phyloP scores from a whole-genome alignment of 306 rosid species.

The Quercus parvula region DNA sequence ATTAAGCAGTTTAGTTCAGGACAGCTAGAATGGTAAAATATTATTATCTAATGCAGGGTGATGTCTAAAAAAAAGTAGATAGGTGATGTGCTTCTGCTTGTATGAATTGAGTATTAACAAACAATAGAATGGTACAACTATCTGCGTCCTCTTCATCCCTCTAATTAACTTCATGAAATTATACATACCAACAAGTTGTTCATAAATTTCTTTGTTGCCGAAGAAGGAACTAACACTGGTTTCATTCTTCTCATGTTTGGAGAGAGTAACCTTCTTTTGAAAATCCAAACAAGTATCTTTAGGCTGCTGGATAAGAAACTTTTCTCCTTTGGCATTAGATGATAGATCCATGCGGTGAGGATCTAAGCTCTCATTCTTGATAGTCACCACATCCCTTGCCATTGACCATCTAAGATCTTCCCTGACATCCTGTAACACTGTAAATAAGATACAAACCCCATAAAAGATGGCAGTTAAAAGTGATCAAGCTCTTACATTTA shows the following conservation, averaged over 20 bases:
- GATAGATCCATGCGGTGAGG: constrained; percentile 18
- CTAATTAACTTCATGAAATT: constrained; percentile 4
- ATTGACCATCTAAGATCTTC: constrained; percentile 83
- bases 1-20: neutral
- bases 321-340: constrained; percentile 39
- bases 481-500: constrained; percentile 63
- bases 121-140: neutral
- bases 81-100: neutral
- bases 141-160: neutral
- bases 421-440: constrained; percentile 58
- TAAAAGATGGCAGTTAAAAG: constrained; percentile 16
- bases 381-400: constrained; percentile 75
- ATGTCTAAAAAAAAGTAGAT: too few species aligned
- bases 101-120: neutral
- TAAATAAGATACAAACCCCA: constrained; percentile 10
- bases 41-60: neutral
- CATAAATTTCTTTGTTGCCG: constrained; percentile 53
- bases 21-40: neutral
- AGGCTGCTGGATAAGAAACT: constrained; percentile 8
- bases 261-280: constrained; percentile 81
- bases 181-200: constrained; percentile 58
- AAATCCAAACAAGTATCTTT: constrained; percentile 67
- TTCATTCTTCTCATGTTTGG: constrained; percentile 56
- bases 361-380: constrained; percentile 79
- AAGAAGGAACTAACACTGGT: constrained; percentile 31